phyloP scores from a whole-genome alignment of 495 filamentous ascomycete species.

The Penicillium egyptiacum region DNA sequence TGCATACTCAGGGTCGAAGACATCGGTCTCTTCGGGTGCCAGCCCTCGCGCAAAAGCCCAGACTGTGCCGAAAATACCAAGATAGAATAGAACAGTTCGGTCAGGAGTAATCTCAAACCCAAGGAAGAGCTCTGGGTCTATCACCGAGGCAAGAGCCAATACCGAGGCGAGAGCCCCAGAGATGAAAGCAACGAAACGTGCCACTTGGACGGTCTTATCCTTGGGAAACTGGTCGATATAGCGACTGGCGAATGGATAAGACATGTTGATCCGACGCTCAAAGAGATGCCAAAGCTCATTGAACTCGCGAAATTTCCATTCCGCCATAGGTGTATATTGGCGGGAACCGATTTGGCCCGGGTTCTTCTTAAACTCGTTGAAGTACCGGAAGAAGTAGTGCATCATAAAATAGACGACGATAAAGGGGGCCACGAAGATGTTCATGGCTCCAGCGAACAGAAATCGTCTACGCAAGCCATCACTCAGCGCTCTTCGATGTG shows the following conservation, averaged over 20 bases:
- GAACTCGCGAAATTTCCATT: constrained; percentile 99
- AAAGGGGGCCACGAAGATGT: constrained; percentile 80
- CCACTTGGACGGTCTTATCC: constrained; percentile 80
- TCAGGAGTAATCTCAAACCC: constrained; percentile 86
- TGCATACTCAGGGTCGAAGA: constrained; percentile 90
- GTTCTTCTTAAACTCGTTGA: constrained; percentile 93
- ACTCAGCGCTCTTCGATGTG: constrained; percentile 75
- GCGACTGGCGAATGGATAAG: constrained; percentile 84
- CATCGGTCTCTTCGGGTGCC: constrained; percentile 81
- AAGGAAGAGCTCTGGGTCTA: constrained; percentile 88
- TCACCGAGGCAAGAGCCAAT: constrained; percentile 71
- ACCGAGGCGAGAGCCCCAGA: constrained; percentile 82
- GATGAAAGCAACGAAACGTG: constrained; percentile 82
- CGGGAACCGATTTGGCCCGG: constrained; percentile 79
- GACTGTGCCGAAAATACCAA: constrained; percentile 69
- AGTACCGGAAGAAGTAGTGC: constrained; percentile 88
- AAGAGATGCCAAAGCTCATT: constrained; percentile 95
- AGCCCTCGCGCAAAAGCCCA: constrained; percentile 78
- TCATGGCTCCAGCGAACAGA: constrained; percentile 77
- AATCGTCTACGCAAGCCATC: constrained; percentile 73
- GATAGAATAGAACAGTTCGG: constrained; percentile 80
- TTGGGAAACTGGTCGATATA: constrained; percentile 98
- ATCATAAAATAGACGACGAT: constrained; percentile 78
- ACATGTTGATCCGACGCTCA: constrained; percentile 85
- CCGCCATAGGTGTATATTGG: constrained; percentile 87